These are phyloP conservation scores for Fusarium devonianum DNA, from an alignment of 2,329 filamentous ascomycete genomes.

Conservation along the genomic window DNA sequence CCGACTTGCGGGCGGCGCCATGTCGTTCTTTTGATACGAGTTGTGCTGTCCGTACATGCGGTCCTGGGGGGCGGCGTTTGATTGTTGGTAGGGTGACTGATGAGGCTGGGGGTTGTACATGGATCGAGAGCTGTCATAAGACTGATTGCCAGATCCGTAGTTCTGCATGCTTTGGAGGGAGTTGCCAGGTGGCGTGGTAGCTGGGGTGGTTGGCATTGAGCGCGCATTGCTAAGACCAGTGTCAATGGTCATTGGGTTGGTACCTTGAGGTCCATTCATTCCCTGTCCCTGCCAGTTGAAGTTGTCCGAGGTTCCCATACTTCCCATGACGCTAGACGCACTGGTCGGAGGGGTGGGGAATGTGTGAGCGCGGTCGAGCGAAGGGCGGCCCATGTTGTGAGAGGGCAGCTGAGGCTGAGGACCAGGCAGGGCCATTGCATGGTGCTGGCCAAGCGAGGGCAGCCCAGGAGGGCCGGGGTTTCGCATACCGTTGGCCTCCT, in stretches of 20 bases:
- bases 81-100: conserved; percentile 74
- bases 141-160: conserved; percentile 73
- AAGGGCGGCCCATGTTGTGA: conserved; percentile 77
- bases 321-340: conserved; percentile 81
- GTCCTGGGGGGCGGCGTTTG: conserved; percentile 66
- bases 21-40: conserved; percentile 82
- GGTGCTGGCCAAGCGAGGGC: conserved; percentile 73
- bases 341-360: conserved; percentile 95
- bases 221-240: conserved; percentile 77
- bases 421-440: conserved; percentile 68
- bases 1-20: conserved; percentile 79
- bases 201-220: conserved; percentile 90
- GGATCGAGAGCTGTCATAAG: conserved; percentile 78
- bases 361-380: conserved; percentile 84
- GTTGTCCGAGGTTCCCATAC: conserved; percentile 76
- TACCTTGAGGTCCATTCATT: conserved; percentile 67
- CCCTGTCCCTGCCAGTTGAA: conserved; percentile 78
- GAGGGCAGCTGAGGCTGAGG: conserved; percentile 65
- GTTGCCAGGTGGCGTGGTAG: conserved; percentile 84
- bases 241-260: conserved; percentile 81
- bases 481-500: conserved; percentile 72
- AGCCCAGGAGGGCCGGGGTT: conserved; percentile 62
- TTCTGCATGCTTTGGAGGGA: conserved; percentile 79
- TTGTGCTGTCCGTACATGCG: conserved; percentile 72
- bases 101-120: conserved; percentile 80